Evolutionary conservation across 768 basidiomycete species (phyloP).

Genomic region (Rhodotorula sphaerocarpa): DNA sequence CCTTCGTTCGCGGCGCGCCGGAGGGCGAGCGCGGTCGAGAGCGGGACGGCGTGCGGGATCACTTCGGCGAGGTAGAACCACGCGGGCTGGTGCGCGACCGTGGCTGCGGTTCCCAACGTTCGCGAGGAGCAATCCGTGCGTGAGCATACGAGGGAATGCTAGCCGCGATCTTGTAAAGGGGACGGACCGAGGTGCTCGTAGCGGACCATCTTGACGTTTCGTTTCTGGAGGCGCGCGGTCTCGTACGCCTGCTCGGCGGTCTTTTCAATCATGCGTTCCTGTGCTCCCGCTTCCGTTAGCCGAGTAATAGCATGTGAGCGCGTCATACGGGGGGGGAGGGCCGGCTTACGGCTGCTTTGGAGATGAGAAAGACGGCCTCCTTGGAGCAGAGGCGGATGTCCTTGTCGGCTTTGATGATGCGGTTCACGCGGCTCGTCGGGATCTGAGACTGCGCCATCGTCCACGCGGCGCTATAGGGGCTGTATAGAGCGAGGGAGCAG

Average conservation of each 20-base stretch:
- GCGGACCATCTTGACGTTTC: slow-evolving; percentile 40
- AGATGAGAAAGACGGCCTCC: slow-evolving; percentile 45
- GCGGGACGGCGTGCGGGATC: not conserved
- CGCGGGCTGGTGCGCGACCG: not conserved
- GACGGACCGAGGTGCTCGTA: slow-evolving; percentile 38
- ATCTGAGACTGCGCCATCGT: slow-evolving; percentile 13
- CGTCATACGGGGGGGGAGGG: no score
- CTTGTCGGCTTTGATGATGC: slow-evolving; percentile 46
- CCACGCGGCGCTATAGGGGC: not conserved
- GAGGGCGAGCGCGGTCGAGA: not conserved
- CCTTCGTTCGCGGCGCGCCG: not conserved
- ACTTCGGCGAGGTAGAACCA: slow-evolving; percentile 33
- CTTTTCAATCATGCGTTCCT: slow-evolving; percentile 45
- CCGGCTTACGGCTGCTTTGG: slow-evolving; percentile 43
- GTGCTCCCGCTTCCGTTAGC: slow-evolving; percentile 30
- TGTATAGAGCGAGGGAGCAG: no score
- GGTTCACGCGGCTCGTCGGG: slow-evolving; percentile 42
- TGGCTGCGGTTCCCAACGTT: not conserved
- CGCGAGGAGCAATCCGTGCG: not conserved
- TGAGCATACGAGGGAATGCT: not conserved
- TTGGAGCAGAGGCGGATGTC: slow-evolving; percentile 43
- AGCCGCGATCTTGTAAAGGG: not conserved
- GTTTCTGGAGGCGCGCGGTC: slow-evolving; percentile 43
- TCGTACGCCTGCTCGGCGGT: slow-evolving; percentile 43
- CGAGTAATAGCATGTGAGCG: no score